These are phyloP conservation scores for Lentinula lateritia DNA, from an alignment of 768 basidiomycete species.

Conservation along the genomic window DNA sequence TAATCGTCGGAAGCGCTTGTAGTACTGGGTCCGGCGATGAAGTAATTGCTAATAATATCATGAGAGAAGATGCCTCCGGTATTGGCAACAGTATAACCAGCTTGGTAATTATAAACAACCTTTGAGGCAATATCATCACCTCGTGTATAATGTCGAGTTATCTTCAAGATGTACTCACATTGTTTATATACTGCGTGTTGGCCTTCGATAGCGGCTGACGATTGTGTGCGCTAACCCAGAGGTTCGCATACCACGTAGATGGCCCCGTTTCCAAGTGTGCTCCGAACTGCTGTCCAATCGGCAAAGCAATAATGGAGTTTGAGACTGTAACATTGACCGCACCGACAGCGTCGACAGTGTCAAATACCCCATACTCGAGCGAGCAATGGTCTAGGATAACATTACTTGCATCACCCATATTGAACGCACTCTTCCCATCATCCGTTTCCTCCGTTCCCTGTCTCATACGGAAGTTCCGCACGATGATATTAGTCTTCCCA, in stretches of 20 bases:
- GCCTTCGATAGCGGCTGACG: conserved; percentile 18
- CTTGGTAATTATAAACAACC: conserved; percentile 18
- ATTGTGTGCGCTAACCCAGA: conserved; percentile 19
- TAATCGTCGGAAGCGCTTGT: conserved; percentile 16
- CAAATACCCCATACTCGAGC: conserved; percentile 15
- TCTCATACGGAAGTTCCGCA: conserved; percentile 16
- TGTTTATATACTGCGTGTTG: conserved; percentile 17
- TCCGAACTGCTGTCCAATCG: conserved; percentile 18
- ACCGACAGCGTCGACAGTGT: conserved; percentile 16
- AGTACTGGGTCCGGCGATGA: conserved; percentile 17
- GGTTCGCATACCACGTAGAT: conserved; percentile 17
- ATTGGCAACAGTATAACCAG: conserved; percentile 16
- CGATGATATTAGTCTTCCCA: conserved; percentile 14
- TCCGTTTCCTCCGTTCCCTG: conserved; percentile 16
- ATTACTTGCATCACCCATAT: conserved; percentile 16
- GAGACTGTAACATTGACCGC: conserved; percentile 17
- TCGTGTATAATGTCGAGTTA: no score
- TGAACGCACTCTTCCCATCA: conserved; percentile 16
- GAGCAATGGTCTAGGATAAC: conserved; percentile 17
- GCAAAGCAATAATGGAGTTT: conserved; percentile 15
- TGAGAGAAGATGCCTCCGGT: conserved; percentile 16
- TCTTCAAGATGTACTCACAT: conserved; percentile 11
- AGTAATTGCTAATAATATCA: conserved; percentile 18
- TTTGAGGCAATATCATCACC: not conserved
- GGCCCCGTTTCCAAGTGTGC: conserved; percentile 19